phyloP scores from a whole-genome alignment of 208 protist genomes.

The Trypanosoma scelopori region DNA sequence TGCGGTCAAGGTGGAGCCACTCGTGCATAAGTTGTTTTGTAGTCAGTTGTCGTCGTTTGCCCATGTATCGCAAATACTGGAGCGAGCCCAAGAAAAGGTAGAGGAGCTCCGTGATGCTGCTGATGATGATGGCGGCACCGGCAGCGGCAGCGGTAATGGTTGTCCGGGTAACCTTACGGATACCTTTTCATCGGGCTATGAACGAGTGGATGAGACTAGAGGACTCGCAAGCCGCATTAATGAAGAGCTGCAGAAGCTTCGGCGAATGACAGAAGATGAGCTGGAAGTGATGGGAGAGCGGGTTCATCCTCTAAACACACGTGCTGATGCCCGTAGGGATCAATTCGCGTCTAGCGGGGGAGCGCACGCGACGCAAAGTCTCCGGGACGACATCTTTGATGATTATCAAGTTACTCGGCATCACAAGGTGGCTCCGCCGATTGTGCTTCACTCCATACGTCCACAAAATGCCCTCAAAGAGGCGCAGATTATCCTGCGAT shows the following conservation, averaged over 20 bases:
- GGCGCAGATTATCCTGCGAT: constrained; percentile 82
- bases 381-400: constrained; percentile 65
- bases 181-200: neutral
- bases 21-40: constrained; percentile 75
- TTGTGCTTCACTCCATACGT: constrained; percentile 63
- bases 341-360: constrained; percentile 82
- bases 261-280: constrained; percentile 44
- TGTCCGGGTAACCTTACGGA: too few species aligned
- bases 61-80: constrained; percentile 22
- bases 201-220: neutral
- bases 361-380: constrained; percentile 67
- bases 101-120: neutral
- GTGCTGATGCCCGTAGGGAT: constrained; percentile 53
- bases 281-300: constrained; percentile 48
- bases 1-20: constrained; percentile 34
- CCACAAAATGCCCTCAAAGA: constrained; percentile 82
- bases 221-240: constrained; percentile 10
- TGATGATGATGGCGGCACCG: neutral
- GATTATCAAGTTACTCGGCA: constrained; percentile 45
- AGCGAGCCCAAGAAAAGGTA: constrained; percentile 13
- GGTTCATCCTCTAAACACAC: constrained; percentile 65
- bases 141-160: neutral
- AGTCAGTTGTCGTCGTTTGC: constrained; percentile 47
- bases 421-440: constrained; percentile 50
- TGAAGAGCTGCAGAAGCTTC: constrained; percentile 36